Percentiles rank a stretch among this genome's conserved stretches.
Evolutionary conservation across 371 early-diverging fungal species (phyloP).

Genomic region (Coemansia sp.): DNA sequence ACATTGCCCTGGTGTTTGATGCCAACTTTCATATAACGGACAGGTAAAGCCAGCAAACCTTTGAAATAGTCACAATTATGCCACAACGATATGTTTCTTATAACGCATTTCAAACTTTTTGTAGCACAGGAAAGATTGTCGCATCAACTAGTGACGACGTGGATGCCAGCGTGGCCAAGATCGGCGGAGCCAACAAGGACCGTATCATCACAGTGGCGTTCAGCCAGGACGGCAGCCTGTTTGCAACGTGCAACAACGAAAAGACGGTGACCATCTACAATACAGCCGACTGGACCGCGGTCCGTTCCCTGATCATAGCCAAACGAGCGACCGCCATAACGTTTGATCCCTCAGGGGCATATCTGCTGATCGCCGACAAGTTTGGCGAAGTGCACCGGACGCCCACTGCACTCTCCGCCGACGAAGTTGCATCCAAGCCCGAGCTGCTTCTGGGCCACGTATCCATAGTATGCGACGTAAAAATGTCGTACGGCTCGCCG

Average conservation of each 20-base stretch:
- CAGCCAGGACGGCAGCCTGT: slow-evolving; percentile 58
- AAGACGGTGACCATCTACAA: slow-evolving; percentile 70
- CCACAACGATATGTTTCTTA: not conserved
- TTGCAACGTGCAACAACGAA: slow-evolving; percentile 71
- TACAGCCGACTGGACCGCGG: slow-evolving; percentile 58
- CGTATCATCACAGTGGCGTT: slow-evolving; percentile 59
- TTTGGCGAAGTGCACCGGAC: slow-evolving; percentile 92
- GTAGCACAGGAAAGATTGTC: slow-evolving; percentile 24
- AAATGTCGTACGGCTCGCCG: slow-evolving; percentile 38
- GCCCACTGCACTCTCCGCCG: not conserved
- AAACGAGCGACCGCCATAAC: slow-evolving; percentile 71
- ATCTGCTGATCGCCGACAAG: slow-evolving; percentile 85
- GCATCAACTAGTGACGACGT: slow-evolving; percentile 20
- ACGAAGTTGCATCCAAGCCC: slow-evolving; percentile 52
- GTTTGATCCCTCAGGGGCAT: slow-evolving; percentile 60
- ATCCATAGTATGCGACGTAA: slow-evolving; percentile 88
- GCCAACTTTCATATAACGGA: slow-evolving; percentile 24
- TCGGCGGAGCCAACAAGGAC: slow-evolving; percentile 6
- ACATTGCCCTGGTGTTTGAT: slow-evolving; percentile 16
- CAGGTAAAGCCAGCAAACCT: not conserved
- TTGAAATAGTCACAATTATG: not conserved
- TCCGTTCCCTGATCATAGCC: slow-evolving; percentile 40
- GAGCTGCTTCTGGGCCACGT: slow-evolving; percentile 88
- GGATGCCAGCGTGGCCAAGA: not conserved
- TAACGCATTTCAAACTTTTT: not conserved